A percentile compares a stretch with the other conserved stretches of the same genome.
Conservation (phyloP, 1,284 basidiomycete species). For the Lentinus polychrous region DNA sequence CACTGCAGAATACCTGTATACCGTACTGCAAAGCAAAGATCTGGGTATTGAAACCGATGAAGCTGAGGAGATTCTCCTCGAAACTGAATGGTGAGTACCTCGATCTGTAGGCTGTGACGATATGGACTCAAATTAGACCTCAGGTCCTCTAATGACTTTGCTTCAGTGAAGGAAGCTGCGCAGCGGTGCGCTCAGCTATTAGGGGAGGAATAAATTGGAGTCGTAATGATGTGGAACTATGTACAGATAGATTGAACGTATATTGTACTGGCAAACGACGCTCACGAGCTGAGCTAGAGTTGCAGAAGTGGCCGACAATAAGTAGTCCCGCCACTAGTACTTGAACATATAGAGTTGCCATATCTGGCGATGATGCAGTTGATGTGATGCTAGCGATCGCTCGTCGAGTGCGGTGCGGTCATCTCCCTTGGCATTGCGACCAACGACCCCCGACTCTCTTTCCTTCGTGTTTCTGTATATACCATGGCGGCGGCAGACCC, state of each 20-base stretch:
- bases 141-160: constrained; percentile 20
- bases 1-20: constrained; percentile 77
- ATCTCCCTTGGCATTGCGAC: not conserved
- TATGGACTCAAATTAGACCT: not conserved
- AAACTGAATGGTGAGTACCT: constrained; percentile 77
- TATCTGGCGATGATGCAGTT: no score
- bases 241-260: no score
- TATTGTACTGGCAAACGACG: no score
- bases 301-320: no score
- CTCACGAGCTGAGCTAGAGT: no score
- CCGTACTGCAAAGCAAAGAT: constrained; percentile 64
- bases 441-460: not conserved
- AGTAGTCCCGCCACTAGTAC: no score
- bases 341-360: no score
- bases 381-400: no score
- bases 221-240: no score
- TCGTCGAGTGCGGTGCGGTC: constrained; percentile 1
- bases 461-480: not conserved
- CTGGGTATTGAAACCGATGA: constrained; percentile 58
- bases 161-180: constrained; percentile 14
- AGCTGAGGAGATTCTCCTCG: constrained; percentile 70
- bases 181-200: constrained; percentile 17
- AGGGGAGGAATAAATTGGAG: not conserved
- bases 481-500: constrained; percentile 41
- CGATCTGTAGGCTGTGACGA: constrained; percentile 3